These are phyloP conservation scores for Teunomyces barrocoloradensis DNA, from an alignment of 805 yeast species.

Conservation along the genomic window DNA sequence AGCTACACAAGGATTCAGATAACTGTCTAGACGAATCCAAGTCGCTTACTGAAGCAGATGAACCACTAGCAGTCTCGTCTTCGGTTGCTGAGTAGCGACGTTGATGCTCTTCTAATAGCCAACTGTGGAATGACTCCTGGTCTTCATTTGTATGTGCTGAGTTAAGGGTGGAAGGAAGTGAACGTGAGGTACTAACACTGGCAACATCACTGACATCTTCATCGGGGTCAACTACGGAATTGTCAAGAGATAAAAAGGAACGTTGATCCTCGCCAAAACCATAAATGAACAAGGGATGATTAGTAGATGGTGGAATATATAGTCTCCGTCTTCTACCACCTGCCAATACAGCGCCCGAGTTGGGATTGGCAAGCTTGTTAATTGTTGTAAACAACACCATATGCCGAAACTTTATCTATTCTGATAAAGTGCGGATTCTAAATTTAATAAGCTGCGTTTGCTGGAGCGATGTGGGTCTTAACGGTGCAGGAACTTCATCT, in stretches of 20 bases:
- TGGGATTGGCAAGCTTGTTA: constrained; percentile 41
- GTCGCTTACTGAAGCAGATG: constrained; percentile 5
- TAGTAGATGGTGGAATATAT: constrained; percentile 45
- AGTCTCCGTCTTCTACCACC: constrained; percentile 39
- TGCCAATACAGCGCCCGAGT: constrained; percentile 18
- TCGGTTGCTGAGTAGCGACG: constrained; percentile 29
- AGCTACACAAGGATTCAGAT: constrained; percentile 6
- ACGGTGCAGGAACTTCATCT: background rate
- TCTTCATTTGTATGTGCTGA: constrained; percentile 36
- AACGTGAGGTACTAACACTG: constrained; percentile 39
- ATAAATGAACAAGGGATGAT: constrained; percentile 39
- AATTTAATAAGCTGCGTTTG: background rate
- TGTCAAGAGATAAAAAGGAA: constrained; percentile 40
- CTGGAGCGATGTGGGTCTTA: background rate
- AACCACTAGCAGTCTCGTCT: constrained; percentile 6
- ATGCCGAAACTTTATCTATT: background rate
- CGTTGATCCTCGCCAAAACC: constrained; percentile 46
- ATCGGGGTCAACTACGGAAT: constrained; percentile 27
- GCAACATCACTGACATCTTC: constrained; percentile 36
- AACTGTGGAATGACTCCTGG: constrained; percentile 40
- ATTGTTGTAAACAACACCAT: constrained; percentile 43
- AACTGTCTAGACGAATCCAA: constrained; percentile 3
- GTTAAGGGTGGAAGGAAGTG: constrained; percentile 39
- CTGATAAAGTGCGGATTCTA: background rate
- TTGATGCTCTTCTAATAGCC: constrained; percentile 44